Percentiles rank a stretch among this genome's conserved stretches.
Conservation (phyloP, 441 rosid genomes). For the Geranium incanum region DNA sequence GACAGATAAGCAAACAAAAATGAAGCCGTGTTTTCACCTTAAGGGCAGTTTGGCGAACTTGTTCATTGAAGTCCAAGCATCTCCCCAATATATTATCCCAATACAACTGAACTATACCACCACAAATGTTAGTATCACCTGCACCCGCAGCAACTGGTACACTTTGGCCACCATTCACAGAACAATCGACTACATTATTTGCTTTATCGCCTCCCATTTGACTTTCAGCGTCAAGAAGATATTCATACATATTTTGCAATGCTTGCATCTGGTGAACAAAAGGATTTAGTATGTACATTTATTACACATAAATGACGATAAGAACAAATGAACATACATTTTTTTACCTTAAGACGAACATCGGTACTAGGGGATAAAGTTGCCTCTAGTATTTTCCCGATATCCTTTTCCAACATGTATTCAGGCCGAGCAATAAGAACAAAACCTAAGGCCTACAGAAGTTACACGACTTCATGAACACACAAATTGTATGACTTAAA, state of each 20-base stretch:
- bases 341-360: constrained; percentile 75
- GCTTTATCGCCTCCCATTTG: constrained; percentile 72
- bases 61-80: constrained; percentile 80
- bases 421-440: constrained; percentile 93
- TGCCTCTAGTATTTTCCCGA: constrained; percentile 75
- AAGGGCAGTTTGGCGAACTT: constrained; percentile 83
- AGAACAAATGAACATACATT: constrained; percentile 6
- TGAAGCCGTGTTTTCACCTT: constrained; percentile 51
- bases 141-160: constrained; percentile 99
- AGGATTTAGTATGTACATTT: constrained; percentile 17
- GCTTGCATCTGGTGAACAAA: constrained; percentile 72
- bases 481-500: constrained; percentile 14
- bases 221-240: constrained; percentile 95
- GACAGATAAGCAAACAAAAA: constrained; percentile 2
- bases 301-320: constrained; percentile 19
- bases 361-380: constrained; percentile 68
- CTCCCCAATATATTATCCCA: constrained; percentile 88
- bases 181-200: constrained; percentile 29
- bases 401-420: constrained; percentile 92
- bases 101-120: constrained; percentile 93
- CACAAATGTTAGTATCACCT: constrained; percentile 97
- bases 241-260: constrained; percentile 84
- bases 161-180: constrained; percentile 47
- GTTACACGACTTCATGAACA: constrained; percentile 22
- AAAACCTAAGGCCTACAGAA: constrained; percentile 83